A percentile compares a stretch with the other conserved stretches of the same genome.
Evolutionary conservation across 1,284 basidiomycete genomes (phyloP).

Genomic region (Pseudomicrostroma phylloplanum): DNA sequence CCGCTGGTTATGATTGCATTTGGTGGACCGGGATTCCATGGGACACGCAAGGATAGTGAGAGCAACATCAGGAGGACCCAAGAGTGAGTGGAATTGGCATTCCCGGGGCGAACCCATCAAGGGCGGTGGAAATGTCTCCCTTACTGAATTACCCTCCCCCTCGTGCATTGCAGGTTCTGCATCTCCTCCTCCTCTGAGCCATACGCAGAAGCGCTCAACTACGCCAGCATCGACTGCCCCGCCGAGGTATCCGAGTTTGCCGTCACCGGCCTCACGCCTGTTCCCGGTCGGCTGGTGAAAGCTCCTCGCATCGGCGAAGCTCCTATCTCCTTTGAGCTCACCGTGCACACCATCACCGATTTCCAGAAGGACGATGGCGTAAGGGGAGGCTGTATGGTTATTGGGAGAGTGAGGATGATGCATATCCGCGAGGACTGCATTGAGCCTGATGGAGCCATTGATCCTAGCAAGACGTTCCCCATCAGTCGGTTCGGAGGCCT

Average conservation of each 20-base stretch:
- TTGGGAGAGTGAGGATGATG: conserved; percentile 28
- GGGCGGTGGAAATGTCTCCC: too few species aligned
- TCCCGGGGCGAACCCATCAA: too few species aligned
- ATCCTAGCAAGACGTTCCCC: conserved; percentile 28
- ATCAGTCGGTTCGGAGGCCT: conserved; percentile 33
- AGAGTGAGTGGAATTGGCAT: conserved; percentile 12
- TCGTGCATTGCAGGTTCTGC: conserved; percentile 1
- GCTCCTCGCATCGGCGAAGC: conserved; percentile 35
- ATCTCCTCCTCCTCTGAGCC: conserved; percentile 24
- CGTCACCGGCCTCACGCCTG: conserved; percentile 32
- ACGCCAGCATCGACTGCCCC: conserved; percentile 35
- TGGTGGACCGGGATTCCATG: conserved; percentile 20
- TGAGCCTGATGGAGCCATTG: conserved; percentile 24
- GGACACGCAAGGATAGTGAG: conserved; percentile 34
- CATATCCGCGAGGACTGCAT: conserved; percentile 37
- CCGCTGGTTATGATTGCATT: conserved; percentile 39
- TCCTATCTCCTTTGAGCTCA: conserved; percentile 39
- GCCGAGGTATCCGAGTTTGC: conserved; percentile 30
- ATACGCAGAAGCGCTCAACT: conserved; percentile 38
- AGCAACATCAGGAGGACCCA: conserved; percentile 28
- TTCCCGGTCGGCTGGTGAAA: conserved; percentile 26
- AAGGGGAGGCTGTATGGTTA: conserved; percentile 33
- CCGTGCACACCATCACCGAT: conserved; percentile 27
- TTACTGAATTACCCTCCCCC: not conserved
- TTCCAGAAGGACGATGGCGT: conserved; percentile 27